phyloP scores from a whole-genome alignment of 2,329 filamentous ascomycete species.

The Aurifilum marmelostoma region DNA sequence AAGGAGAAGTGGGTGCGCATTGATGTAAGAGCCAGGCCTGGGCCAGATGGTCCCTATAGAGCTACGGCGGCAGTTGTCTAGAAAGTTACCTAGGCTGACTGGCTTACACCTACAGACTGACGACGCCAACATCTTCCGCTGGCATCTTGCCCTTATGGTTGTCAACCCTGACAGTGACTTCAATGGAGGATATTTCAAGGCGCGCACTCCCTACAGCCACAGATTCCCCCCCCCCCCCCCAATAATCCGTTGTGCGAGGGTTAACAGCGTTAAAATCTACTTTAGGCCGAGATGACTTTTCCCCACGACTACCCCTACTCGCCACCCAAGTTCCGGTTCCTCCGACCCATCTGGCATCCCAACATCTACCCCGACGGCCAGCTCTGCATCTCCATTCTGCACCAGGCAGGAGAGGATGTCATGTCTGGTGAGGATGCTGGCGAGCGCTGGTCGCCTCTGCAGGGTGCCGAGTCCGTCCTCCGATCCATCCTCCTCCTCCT shows the following conservation, averaged over 20 bases:
- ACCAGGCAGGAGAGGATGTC: conserved; percentile 86
- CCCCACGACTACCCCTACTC: conserved; percentile 86
- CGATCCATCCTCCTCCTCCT: conserved; percentile 90
- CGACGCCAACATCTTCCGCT: conserved; percentile 82
- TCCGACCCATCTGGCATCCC: conserved; percentile 79
- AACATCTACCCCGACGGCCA: conserved; percentile 92
- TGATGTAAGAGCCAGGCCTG: conserved; percentile 60
- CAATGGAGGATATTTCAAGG: conserved; percentile 89
- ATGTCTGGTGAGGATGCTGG: conserved; percentile 89
- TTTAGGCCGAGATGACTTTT: conserved; percentile 83
- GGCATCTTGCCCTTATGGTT: conserved; percentile 88
- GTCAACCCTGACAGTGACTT: conserved; percentile 91
- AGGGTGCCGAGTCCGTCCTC: conserved; percentile 92
- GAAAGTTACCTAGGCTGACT: conserved; percentile 1
- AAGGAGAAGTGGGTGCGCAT: conserved; percentile 96
- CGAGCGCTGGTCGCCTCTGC: conserved; percentile 92
- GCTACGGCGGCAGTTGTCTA: not conserved
- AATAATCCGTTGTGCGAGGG: too few relatives aligned
- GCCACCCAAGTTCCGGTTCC: conserved; percentile 87
- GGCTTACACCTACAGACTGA: conserved; percentile 58
- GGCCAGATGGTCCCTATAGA: conserved; percentile 13
- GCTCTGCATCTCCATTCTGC: conserved; percentile 95
- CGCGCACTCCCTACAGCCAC: conserved; percentile 36
- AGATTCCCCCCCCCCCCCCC: not conserved
- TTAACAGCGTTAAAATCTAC: not conserved